phyloP scores from a whole-genome alignment of 306 rosid species.

The Spatholobus suberectus region DNA sequence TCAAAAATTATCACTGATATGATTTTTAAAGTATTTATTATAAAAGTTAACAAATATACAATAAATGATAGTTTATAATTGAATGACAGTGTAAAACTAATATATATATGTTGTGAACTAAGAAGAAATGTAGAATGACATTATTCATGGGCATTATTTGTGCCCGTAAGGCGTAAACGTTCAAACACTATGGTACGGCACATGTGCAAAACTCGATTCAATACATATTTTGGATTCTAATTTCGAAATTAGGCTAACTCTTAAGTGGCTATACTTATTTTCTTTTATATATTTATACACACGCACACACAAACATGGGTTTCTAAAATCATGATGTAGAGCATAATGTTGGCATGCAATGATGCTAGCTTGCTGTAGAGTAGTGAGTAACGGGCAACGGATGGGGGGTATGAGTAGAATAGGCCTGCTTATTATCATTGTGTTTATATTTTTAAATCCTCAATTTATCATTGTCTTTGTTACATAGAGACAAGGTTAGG shows the following conservation, averaged over 20 bases:
- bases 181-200: too few species aligned
- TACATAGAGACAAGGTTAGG: neutral
- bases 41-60: too few species aligned
- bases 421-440: slow-evolving; percentile 38
- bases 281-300: neutral
- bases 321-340: slow-evolving; percentile 45
- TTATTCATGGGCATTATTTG: too few species aligned
- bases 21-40: too few species aligned
- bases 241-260: neutral
- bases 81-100: too few species aligned
- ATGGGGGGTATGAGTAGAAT: slow-evolving; percentile 18
- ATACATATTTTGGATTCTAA: neutral
- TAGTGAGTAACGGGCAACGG: neutral
- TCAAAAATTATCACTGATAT: too few species aligned
- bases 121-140: too few species aligned
- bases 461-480: neutral
- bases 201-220: neutral
- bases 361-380: slow-evolving; percentile 21
- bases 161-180: too few species aligned
- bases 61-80: too few species aligned
- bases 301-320: neutral
- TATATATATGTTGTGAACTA: too few species aligned
- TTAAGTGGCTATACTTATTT: neutral
- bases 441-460: slow-evolving; percentile 3
- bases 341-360: slow-evolving; percentile 40